Evolutionary conservation across 2,329 filamentous ascomycete species (phyloP).

Genomic region (Didymella exigua): DNA sequence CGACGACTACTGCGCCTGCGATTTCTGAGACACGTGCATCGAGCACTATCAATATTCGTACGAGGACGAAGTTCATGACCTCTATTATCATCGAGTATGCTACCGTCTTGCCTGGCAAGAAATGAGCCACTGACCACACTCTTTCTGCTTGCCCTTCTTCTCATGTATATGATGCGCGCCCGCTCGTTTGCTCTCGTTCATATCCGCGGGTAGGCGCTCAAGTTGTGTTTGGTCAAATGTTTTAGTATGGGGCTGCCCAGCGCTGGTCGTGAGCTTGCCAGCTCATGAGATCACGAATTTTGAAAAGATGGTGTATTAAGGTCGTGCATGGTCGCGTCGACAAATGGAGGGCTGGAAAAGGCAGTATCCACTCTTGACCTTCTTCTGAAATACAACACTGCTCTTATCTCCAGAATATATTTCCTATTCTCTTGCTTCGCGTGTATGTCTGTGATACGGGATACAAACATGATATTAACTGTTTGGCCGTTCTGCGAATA

Average conservation of each 20-base stretch:
- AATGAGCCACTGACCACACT: not conserved
- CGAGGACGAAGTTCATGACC: slow-evolving; percentile 21
- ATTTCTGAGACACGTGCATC: not conserved
- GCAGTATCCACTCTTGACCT: not conserved
- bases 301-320: not conserved
- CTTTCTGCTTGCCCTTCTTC: not conserved
- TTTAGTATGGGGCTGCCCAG: not conserved
- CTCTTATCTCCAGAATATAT: too few relatives aligned
- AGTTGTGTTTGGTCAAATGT: not conserved
- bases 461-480: too few relatives aligned
- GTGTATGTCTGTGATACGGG: too few relatives aligned
- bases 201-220: not conserved
- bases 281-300: not conserved
- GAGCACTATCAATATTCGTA: slow-evolving; percentile 11
- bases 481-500: too few relatives aligned
- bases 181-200: not conserved
- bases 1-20: slow-evolving; percentile 58
- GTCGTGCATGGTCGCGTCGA: not conserved
- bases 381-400: not conserved
- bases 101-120: slow-evolving; percentile 17
- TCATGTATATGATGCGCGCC: not conserved
- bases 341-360: not conserved
- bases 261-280: slow-evolving; percentile 3
- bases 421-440: too few relatives aligned
- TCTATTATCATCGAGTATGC: slow-evolving; percentile 25